Conservation (phyloP, 768 basidiomycete species). For the Suillus ampliporus region DNA sequence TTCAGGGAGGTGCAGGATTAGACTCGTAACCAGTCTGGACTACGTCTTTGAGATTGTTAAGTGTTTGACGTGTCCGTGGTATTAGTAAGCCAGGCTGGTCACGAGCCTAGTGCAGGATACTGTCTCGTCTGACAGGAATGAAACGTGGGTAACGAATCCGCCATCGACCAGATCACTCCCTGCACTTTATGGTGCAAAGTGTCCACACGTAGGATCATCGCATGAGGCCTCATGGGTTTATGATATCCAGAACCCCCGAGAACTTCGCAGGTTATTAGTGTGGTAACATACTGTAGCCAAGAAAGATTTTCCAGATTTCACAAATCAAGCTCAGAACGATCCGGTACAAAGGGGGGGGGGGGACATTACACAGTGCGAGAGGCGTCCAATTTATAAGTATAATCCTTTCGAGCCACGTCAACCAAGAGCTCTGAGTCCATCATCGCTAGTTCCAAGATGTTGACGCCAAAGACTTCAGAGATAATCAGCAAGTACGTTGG, state of each 20-base stretch:
- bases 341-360: too few relatives aligned
- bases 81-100: too few relatives aligned
- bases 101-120: too few relatives aligned
- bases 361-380: neutral
- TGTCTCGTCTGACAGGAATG: too few relatives aligned
- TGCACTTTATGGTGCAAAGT: neutral
- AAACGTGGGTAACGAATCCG: neutral
- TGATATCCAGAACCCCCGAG: neutral
- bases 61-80: too few relatives aligned
- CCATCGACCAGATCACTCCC: neutral
- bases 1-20: too few relatives aligned
- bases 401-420: neutral
- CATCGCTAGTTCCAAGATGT: neutral
- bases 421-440: neutral
- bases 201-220: neutral
- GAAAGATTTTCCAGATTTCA: neutral
- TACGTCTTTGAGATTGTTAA: too few relatives aligned
- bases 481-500: neutral
- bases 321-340: neutral
- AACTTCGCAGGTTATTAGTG: neutral
- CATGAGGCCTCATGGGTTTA: neutral
- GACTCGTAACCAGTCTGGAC: too few relatives aligned
- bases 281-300: neutral
- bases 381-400: neutral
- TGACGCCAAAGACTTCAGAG: neutral